phyloP scores from a whole-genome alignment of 2,329 filamentous ascomycete genomes.

The Teratosphaeria epicoccoides region DNA sequence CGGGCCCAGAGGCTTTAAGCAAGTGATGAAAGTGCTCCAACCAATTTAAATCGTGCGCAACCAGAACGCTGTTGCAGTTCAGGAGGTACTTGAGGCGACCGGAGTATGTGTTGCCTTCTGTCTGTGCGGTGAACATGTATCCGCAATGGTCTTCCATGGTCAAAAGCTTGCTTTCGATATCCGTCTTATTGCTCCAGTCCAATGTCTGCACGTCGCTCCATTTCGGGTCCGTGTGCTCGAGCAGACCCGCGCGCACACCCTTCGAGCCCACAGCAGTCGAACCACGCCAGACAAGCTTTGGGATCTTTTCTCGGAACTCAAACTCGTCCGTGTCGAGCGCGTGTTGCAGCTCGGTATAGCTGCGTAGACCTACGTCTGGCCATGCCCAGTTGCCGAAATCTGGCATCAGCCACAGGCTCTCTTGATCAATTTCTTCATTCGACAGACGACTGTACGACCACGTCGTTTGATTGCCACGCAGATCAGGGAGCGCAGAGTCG shows the following conservation, averaged over 20 bases:
- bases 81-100: conserved; percentile 27
- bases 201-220: conserved; percentile 37
- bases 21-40: conserved; percentile 25
- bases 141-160: conserved; percentile 24
- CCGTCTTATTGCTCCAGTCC: conserved; percentile 13
- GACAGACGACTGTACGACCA: conserved; percentile 31
- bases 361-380: conserved; percentile 22
- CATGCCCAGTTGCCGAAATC: conserved; percentile 46
- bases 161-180: conserved; percentile 8
- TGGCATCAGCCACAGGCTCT: conserved; percentile 40
- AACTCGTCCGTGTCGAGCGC: conserved; percentile 10
- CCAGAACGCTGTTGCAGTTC: conserved; percentile 23
- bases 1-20: conserved; percentile 15
- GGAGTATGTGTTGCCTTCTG: conserved; percentile 27
- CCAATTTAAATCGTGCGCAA: conserved; percentile 21
- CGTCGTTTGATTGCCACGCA: conserved; percentile 21
- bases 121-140: conserved; percentile 25
- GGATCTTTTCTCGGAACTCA: conserved; percentile 29
- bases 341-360: conserved; percentile 9
- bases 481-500: conserved; percentile 15
- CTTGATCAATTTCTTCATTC: conserved; percentile 11
- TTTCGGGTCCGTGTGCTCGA: conserved; percentile 23
- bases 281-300: conserved; percentile 41
- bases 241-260: conserved; percentile 24
- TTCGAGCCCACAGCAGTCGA: conserved; percentile 17